These are phyloP conservation scores for Atkinsonella texensis DNA, from an alignment of 2,329 filamentous ascomycete species.

Conservation along the genomic window DNA sequence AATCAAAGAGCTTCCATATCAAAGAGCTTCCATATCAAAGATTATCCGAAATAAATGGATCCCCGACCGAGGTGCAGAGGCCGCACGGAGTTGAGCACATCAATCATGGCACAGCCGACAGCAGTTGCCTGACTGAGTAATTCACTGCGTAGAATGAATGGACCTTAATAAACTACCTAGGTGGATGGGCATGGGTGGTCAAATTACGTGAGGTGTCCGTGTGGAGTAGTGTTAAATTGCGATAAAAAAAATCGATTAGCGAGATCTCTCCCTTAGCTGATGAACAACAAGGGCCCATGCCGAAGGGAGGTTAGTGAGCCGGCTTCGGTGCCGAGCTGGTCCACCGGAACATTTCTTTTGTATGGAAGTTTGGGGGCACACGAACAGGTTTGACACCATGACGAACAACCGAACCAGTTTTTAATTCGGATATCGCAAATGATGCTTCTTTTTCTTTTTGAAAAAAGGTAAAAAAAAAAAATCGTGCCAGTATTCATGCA, in stretches of 20 bases:
- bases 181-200: too few relatives aligned
- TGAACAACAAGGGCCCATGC: neutral
- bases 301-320: neutral
- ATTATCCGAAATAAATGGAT: slow-evolving; percentile 48
- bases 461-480: neutral
- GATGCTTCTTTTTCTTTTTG: too few relatives aligned
- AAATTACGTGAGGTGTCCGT: too few relatives aligned
- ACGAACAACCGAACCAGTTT: neutral
- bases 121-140: neutral
- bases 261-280: slow-evolving; percentile 9
- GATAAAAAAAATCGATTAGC: slow-evolving; percentile 8
- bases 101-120: neutral
- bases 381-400: neutral
- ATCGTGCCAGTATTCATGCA: neutral
- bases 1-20: slow-evolving; percentile 90
- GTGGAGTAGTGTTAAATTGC: neutral
- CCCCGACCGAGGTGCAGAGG: neutral
- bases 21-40: slow-evolving; percentile 91
- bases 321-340: neutral
- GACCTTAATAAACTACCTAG: too few relatives aligned
- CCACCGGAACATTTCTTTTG: neutral
- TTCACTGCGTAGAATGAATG: too few relatives aligned
- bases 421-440: neutral
- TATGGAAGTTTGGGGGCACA: neutral
- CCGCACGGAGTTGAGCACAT: neutral